These are phyloP conservation scores for Cyberlindnera mycetangii DNA, from an alignment of 805 yeast genomes.

Conservation along the genomic window DNA sequence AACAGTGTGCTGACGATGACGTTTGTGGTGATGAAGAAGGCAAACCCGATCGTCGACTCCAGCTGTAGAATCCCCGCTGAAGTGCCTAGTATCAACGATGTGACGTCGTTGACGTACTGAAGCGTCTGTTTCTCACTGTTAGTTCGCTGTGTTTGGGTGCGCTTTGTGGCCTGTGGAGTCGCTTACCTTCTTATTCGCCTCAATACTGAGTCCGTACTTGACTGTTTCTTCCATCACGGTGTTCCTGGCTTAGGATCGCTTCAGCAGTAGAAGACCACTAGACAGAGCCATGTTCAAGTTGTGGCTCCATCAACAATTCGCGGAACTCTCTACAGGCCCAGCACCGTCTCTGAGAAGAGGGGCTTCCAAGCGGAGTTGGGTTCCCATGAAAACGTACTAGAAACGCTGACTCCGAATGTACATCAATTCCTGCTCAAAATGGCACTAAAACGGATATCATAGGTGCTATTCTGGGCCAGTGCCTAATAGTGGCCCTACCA, in stretches of 20 bases:
- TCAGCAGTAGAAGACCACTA: neutral
- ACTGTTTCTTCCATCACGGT: constrained; percentile 23
- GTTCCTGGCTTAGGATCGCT: neutral
- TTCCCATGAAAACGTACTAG: no score
- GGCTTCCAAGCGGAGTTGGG: no score
- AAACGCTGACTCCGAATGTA: no score
- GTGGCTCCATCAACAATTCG: no score
- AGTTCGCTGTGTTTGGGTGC: constrained; percentile 2
- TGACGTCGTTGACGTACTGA: constrained; percentile 25
- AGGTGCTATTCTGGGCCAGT: no score
- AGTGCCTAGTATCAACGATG: constrained; percentile 24
- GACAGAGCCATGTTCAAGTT: neutral
- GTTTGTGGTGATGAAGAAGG: constrained; percentile 15
- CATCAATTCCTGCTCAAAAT: no score
- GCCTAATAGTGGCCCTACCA: no score
- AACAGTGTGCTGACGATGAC: constrained; percentile 10
- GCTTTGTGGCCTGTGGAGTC: neutral
- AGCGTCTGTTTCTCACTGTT: constrained; percentile 13
- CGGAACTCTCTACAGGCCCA: no score
- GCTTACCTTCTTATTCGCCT: constrained; percentile 15
- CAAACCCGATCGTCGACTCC: constrained; percentile 24
- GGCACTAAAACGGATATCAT: no score
- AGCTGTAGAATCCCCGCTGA: constrained; percentile 26
- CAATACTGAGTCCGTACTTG: constrained; percentile 19
- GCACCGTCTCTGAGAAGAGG: no score